phyloP scores from a whole-genome alignment of 148 eudicot species.

The Amaranthus cruentus region DNA sequence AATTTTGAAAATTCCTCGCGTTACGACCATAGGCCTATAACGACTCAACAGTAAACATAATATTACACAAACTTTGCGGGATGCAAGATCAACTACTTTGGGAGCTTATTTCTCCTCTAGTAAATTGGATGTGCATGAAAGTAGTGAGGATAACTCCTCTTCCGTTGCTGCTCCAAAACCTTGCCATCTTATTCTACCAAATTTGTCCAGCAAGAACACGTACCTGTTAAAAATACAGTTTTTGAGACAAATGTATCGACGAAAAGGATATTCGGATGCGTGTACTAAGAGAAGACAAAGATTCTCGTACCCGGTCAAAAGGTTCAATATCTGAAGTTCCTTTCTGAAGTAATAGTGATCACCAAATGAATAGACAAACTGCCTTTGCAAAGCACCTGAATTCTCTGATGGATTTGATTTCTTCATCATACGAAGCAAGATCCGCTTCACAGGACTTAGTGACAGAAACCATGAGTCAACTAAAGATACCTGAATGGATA shows the following conservation, averaged over 20 bases:
- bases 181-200: constrained; percentile 91
- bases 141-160: constrained; percentile 65
- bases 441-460: constrained; percentile 46
- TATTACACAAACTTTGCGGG: too few species aligned
- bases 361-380: constrained; percentile 78
- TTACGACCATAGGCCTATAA: too few species aligned
- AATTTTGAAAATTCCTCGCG: too few species aligned
- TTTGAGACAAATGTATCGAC: neutral
- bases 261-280: neutral
- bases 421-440: constrained; percentile 74
- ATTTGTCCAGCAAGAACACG: constrained; percentile 76
- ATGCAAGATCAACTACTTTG: neutral
- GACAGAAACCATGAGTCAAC: constrained; percentile 85
- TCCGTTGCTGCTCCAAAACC: constrained; percentile 68
- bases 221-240: constrained; percentile 45
- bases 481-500: constrained; percentile 55
- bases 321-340: constrained; percentile 87
- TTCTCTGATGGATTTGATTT: constrained; percentile 58
- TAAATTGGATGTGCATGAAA: constrained; percentile 63
- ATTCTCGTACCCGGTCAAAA: constrained; percentile 70
- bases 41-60: too few species aligned
- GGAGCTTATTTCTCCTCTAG: constrained; percentile 44
- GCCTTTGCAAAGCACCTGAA: constrained; percentile 46
- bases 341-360: constrained; percentile 89
- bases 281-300: neutral